Percentiles rank a stretch among this genome's conserved stretches.
Evolutionary conservation across 768 basidiomycete species (phyloP).

Genomic region (Calocybe gangraenosa): DNA sequence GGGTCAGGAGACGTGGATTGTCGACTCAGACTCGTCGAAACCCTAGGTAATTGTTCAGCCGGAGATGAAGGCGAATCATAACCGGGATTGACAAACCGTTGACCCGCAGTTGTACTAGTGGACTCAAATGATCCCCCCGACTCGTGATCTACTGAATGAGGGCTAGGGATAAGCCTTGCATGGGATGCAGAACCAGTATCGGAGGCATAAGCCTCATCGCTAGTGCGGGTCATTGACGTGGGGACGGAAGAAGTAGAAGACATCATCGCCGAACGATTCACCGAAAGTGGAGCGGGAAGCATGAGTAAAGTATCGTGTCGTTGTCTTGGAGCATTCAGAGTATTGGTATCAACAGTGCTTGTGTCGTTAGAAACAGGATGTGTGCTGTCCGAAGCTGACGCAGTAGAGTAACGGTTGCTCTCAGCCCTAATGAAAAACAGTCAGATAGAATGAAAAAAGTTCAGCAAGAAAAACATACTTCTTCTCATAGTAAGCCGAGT

Average conservation of each 20-base stretch:
- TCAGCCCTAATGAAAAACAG: conserved; percentile 22
- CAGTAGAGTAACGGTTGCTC: conserved; percentile 66
- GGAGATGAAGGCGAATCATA: conserved; percentile 13
- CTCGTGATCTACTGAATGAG: conserved; percentile 35
- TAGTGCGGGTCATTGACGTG: conserved; percentile 38
- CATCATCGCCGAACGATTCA: conserved; percentile 46
- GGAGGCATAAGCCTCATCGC: conserved; percentile 43
- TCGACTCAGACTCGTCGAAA: too few relatives aligned
- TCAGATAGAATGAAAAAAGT: not conserved
- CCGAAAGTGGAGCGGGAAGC: conserved; percentile 71
- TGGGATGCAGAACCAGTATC: conserved; percentile 38
- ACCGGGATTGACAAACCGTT: conserved; percentile 27
- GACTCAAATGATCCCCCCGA: conserved; percentile 28
- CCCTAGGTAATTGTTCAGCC: conserved; percentile 20
- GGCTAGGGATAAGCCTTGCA: conserved; percentile 39
- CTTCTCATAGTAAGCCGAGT: conserved; percentile 71
- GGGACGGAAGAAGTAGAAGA: conserved; percentile 47
- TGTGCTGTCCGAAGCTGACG: conserved; percentile 75
- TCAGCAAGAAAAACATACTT: conserved; percentile 38
- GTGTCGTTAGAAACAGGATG: conserved; percentile 49
- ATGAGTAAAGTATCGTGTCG: conserved; percentile 69
- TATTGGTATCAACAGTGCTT: conserved; percentile 58
- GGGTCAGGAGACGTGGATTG: conserved; percentile 19
- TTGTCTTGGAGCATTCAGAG: conserved; percentile 39
- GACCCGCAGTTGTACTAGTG: conserved; percentile 15